These are phyloP conservation scores for Aspergillus awamori DNA, from an alignment of 2,329 filamentous ascomycete species.

Conservation along the genomic window DNA sequence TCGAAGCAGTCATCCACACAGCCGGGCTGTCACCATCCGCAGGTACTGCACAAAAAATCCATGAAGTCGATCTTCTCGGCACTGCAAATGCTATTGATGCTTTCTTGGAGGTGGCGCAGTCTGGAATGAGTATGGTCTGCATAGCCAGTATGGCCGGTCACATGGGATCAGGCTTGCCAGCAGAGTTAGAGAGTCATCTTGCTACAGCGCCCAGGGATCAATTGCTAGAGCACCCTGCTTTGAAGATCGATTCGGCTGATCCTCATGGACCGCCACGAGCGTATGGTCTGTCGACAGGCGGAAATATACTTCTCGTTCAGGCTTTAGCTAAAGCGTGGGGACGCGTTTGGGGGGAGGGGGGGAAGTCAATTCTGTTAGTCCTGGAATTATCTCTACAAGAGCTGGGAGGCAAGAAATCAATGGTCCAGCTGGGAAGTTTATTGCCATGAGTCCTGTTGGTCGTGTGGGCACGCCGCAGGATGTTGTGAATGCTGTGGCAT, in stretches of 20 bases:
- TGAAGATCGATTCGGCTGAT: background rate
- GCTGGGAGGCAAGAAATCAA: conserved; percentile 2
- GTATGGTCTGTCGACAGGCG: conserved; percentile 9
- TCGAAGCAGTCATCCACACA: conserved; percentile 8
- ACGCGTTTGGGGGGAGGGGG: conserved; percentile 2
- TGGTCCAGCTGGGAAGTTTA: background rate
- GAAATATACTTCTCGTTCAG: conserved; percentile 15
- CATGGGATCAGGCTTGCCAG: background rate
- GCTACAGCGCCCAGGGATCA: background rate
- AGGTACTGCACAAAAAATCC: background rate
- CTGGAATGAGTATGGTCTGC: conserved; percentile 1
- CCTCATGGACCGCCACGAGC: background rate
- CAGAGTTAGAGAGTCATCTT: conserved; percentile 10
- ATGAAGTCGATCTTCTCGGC: conserved; percentile 11
- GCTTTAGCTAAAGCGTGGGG: conserved; percentile 11
- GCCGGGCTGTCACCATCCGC: conserved; percentile 12
- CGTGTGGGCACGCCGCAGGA: background rate
- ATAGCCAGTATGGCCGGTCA: conserved; percentile 14
- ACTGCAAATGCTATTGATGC: conserved; percentile 12
- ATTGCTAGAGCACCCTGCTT: conserved; percentile 1
- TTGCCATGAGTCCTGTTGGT: background rate
- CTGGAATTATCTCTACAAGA: conserved; percentile 9
- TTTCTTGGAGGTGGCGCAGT: conserved; percentile 1
- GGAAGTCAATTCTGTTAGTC: conserved; percentile 15
- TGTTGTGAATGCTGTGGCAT: conserved; percentile 8